Percentiles rank a stretch among this genome's conserved stretches.
Conservation (phyloP, 1,284 basidiomycete species). For the Boletellus deceptivus region DNA sequence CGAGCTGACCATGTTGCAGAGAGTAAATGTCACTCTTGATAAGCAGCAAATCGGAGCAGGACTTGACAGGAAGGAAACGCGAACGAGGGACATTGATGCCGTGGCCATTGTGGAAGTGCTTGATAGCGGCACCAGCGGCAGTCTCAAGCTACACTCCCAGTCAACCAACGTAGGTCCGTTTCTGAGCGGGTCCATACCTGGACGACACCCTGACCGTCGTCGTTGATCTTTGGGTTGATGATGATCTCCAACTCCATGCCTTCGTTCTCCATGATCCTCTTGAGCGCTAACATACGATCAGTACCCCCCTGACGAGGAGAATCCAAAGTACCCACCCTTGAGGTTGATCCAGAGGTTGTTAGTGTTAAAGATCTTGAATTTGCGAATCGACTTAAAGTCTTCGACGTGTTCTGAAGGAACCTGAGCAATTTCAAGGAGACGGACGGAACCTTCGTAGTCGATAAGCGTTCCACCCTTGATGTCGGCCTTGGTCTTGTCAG, state of each 20-base stretch:
- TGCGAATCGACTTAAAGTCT: constrained; percentile 95
- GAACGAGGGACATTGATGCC: constrained; percentile 98
- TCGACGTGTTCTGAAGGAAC: constrained; percentile 97
- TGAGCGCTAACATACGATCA: constrained; percentile 60
- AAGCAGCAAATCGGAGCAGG: constrained; percentile 86
- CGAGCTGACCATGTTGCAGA: constrained; percentile 90
- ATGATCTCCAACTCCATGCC: constrained; percentile 92
- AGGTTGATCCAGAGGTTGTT: constrained; percentile 99
- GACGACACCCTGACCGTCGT: constrained; percentile 87
- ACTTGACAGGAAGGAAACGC: constrained; percentile 96
- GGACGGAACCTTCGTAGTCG: constrained; percentile 92
- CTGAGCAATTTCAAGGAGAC: constrained; percentile 97
- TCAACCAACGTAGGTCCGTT: background rate
- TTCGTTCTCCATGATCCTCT: constrained; percentile 91
- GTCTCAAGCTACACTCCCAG: constrained; percentile 82
- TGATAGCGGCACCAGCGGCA: constrained; percentile 96
- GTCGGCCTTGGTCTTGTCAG: constrained; percentile 99
- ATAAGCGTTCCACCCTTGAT: constrained; percentile 99
- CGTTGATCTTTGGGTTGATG: constrained; percentile 91
- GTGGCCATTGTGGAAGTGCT: constrained; percentile 93
- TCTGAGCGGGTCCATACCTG: constrained; percentile 38
- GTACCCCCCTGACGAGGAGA: background rate
- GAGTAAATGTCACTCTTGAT: constrained; percentile 99
- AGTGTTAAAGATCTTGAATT: constrained; percentile 97
- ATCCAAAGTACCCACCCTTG: constrained; percentile 44